Percentiles rank a stretch among this genome's conserved stretches.
These are phyloP conservation scores for Pichia membranifaciens DNA, from an alignment of 805 yeast species.

Conservation along the genomic window DNA sequence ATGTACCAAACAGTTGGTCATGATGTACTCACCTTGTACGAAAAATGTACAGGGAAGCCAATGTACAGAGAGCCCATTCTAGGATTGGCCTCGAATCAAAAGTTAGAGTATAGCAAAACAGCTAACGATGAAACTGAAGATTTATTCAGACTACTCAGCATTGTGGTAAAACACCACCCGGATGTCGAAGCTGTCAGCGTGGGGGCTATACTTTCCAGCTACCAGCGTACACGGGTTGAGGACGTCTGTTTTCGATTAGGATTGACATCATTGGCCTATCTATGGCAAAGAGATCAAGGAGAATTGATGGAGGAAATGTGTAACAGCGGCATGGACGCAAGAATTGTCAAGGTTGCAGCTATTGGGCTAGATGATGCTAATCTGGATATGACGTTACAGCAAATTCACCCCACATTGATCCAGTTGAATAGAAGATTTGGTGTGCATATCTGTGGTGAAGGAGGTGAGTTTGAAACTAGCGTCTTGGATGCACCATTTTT, in stretches of 20 bases:
- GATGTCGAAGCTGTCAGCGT: slow-evolving; percentile 83
- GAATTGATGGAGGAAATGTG: slow-evolving; percentile 82
- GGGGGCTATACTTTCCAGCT: slow-evolving; percentile 94
- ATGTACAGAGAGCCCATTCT: slow-evolving; percentile 61
- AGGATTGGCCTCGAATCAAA: slow-evolving; percentile 58
- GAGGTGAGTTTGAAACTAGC: slow-evolving; percentile 94
- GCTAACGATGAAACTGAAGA: slow-evolving; percentile 85
- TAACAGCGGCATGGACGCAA: slow-evolving; percentile 61
- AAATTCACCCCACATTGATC: slow-evolving; percentile 53
- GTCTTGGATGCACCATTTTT: slow-evolving; percentile 90
- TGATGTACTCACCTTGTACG: slow-evolving; percentile 60
- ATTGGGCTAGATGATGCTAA: slow-evolving; percentile 65
- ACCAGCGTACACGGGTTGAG: slow-evolving; percentile 91
- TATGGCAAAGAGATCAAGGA: slow-evolving; percentile 87
- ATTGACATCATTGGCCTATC: slow-evolving; percentile 61
- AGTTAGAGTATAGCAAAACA: slow-evolving; percentile 64
- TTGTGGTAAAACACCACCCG: slow-evolving; percentile 51
- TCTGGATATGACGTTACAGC: slow-evolving; percentile 61
- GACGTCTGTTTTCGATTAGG: slow-evolving; percentile 75
- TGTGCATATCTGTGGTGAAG: slow-evolving; percentile 96
- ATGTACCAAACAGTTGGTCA: slow-evolving; percentile 99
- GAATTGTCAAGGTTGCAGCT: slow-evolving; percentile 90
- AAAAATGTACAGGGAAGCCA: slow-evolving; percentile 72
- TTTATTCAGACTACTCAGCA: slow-evolving; percentile 46
- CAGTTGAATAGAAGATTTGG: slow-evolving; percentile 61